Base-by-base conservation (phyloP, 805 yeast genomes). In the Pichia sporocuriosa region DNA sequence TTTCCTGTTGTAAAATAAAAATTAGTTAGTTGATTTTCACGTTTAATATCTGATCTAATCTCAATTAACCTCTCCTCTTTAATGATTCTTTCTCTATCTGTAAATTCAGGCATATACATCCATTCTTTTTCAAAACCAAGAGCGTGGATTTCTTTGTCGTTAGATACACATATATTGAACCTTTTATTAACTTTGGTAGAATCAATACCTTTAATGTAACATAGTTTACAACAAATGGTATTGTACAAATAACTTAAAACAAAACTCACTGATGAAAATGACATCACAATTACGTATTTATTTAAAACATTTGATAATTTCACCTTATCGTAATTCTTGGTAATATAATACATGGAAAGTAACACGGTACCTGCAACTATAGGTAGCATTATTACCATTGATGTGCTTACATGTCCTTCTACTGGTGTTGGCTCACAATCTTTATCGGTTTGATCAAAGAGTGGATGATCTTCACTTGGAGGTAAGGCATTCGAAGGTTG, bases 381-480 rank as follows among this genome's bases (percentile, higher is more conserved):
- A 0, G 83, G 82, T 54, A 74, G 50, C 4, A 58, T 15, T 5
- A 66, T 30, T 0, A 72, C 79, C 15, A 46, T 35, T 56, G 62
- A 37, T 51, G 56, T 54, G 22, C 52, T 54, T 10, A 56, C 49
- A 7, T 44, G 37, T 3, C 43, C 24, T 1, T 51, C 37, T 6
- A 45, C 53, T 12, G 49, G 42, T 5, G 29, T 29, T 6, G 35
- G 39, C 5, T 49, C 44, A 13, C 47, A 30, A 46, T 67, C 70
- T 19, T 55, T 53, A 50, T 70, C 75, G 2, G 66, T 47, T 15
- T 64, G 69, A 49, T 70, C 73, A 49, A 65, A 70, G 32, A 67
- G 42, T 2, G 66, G 67, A 50, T 69, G 70, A 8, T 55, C 38
- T 11, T 49, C 53, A 10, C 55, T 57, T 17, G 75, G 70, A 1